Percentiles rank a stretch among this genome's conserved stretches.
Evolutionary conservation across 441 rosid genomes (phyloP).

Genomic region (Pelargonium fulgidum): DNA sequence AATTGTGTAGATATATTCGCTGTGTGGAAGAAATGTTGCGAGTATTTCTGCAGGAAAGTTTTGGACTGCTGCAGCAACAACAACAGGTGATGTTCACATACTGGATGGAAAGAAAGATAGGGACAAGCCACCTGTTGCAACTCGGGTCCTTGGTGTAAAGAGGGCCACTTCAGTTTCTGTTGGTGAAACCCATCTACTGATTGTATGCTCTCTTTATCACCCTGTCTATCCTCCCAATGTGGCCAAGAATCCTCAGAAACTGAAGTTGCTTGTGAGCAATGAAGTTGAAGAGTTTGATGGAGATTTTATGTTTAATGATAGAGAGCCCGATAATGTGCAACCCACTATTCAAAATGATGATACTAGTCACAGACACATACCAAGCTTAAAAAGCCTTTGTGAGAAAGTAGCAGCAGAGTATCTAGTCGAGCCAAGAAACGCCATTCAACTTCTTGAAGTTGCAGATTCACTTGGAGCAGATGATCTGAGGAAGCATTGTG

Average conservation of each 20-base stretch:
- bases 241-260: conserved; percentile 30
- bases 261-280: conserved; percentile 30
- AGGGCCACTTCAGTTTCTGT: conserved; percentile 87
- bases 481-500: conserved; percentile 79
- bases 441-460: conserved; percentile 82
- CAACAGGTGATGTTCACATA: conserved; percentile 79
- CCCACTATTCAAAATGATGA: conserved; percentile 29
- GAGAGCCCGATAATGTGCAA: conserved; percentile 32
- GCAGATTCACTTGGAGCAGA: conserved; percentile 93
- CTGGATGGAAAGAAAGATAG: conserved; percentile 76
- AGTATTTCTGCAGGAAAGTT: conserved; percentile 88
- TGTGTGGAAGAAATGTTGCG: conserved; percentile 54
- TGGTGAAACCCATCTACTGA: conserved; percentile 91
- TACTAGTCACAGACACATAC: conserved; percentile 31
- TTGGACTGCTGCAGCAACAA: conserved; percentile 82
- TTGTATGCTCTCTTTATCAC: conserved; percentile 76
- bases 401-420: conserved; percentile 86
- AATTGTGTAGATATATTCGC: conserved; percentile 48
- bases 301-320: conserved; percentile 51
- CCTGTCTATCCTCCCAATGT: conserved; percentile 45
- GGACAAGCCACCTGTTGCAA: conserved; percentile 52
- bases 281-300: conserved; percentile 56
- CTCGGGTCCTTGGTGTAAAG: conserved; percentile 77
- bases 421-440: conserved; percentile 86
- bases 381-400: conserved; percentile 77